Conservation (phyloP, 495 filamentous ascomycete genomes). For the Penicillium argentinense region DNA sequence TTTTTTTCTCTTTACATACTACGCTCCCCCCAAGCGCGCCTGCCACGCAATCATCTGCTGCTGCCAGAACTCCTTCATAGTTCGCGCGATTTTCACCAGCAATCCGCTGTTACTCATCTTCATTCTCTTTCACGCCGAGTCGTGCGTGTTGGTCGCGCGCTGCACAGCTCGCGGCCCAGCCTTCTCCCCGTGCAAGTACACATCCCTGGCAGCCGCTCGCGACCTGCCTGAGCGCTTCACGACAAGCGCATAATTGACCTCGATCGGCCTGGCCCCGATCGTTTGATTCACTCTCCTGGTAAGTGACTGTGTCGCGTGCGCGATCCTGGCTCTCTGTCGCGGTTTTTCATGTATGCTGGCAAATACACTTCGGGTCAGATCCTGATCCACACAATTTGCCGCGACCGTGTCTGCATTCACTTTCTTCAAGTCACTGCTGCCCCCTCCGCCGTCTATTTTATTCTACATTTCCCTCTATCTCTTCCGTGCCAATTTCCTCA, state of each 20-base stretch:
- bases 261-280: background rate
- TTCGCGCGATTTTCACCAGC: no score
- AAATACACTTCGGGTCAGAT: constrained; percentile 25
- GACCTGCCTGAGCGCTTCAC: constrained; percentile 13
- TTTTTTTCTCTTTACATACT: constrained; percentile 15
- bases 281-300: constrained; percentile 14
- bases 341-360: constrained; percentile 12
- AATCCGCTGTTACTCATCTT: no score
- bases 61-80: no score
- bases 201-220: constrained; percentile 42
- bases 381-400: constrained; percentile 33
- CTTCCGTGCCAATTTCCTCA: no score
- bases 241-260: background rate
- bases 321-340: constrained; percentile 1
- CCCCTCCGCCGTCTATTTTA: background rate
- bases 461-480: background rate
- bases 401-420: constrained; percentile 27
- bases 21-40: background rate
- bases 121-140: no score
- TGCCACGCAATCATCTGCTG: no score
- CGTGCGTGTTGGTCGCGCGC: no score
- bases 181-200: constrained; percentile 27
- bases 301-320: constrained; percentile 18
- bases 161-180: background rate
- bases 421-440: background rate